Percentiles rank a stretch among this genome's conserved stretches.
Conservation (phyloP, 129 eudicot species). For the Pittosporum tobira region DNA sequence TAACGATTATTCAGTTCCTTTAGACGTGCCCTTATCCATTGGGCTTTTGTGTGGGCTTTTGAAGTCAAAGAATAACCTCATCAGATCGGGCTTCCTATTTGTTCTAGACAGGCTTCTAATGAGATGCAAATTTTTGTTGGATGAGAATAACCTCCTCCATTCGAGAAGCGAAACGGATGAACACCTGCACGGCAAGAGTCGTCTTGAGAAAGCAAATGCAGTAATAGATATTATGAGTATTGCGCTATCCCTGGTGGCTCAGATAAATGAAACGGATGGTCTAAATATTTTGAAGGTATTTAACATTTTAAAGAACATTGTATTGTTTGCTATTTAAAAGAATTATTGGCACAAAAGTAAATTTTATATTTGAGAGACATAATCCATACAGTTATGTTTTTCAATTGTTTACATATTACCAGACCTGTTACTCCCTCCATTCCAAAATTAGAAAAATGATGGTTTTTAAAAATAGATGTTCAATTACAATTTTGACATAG, state of each 20-base stretch:
- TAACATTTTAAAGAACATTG: no score
- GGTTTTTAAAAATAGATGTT: no score
- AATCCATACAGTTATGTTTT: no score
- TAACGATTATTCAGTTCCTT: conserved; percentile 57
- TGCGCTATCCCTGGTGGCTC: conserved; percentile 88
- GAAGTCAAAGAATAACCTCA: conserved; percentile 65
- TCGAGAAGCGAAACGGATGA: conserved; percentile 36
- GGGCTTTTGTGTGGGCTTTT: conserved; percentile 98
- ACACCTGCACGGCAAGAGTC: conserved; percentile 34
- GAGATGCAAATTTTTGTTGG: conserved; percentile 82
- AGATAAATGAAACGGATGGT: conserved; percentile 84
- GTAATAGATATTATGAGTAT: conserved; percentile 89
- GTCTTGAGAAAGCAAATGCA: conserved; percentile 92
- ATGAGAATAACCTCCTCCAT: conserved; percentile 65
- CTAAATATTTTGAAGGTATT: conserved; percentile 90
- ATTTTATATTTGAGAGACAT: no score
- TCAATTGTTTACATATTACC: no score
- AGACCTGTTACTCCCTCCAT: no score
- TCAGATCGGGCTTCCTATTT: conserved; percentile 84
- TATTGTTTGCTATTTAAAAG: no score
- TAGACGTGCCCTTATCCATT: conserved; percentile 67
- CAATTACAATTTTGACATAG: no score
- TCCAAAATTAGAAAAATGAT: no score
- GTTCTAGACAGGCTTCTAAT: conserved; percentile 88
- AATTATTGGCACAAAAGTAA: no score